Conservation (phyloP, 495 filamentous ascomycete species). For the Staphylotrichum tortipilum region DNA sequence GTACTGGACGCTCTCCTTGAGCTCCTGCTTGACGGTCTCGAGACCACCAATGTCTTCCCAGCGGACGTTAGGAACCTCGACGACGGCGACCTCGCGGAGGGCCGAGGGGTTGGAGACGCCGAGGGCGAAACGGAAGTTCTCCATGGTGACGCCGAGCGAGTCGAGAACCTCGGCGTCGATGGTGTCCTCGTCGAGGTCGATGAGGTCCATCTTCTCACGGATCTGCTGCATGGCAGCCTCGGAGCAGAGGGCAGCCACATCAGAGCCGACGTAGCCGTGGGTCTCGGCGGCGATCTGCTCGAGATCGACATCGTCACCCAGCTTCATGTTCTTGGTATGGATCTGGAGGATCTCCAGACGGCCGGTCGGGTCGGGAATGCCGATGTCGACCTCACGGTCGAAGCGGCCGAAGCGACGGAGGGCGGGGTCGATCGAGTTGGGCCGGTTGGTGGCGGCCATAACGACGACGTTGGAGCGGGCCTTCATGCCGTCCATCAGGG, state of each 20-base stretch:
- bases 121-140: constrained; percentile 98
- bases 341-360: constrained; percentile 98
- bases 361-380: constrained; percentile 94
- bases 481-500: constrained; percentile 99
- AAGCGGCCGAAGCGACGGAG: constrained; percentile 96
- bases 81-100: constrained; percentile 95
- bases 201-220: constrained; percentile 99
- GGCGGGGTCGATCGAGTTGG: constrained; percentile 95
- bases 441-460: constrained; percentile 96
- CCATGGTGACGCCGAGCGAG: constrained; percentile 97
- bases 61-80: constrained; percentile 97
- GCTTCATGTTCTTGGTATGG: constrained; percentile 99
- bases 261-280: constrained; percentile 97
- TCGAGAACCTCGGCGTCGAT: constrained; percentile 98
- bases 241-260: constrained; percentile 97
- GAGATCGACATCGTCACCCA: constrained; percentile 91
- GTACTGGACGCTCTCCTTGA: constrained; percentile 98
- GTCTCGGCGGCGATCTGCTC: constrained; percentile 96
- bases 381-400: constrained; percentile 96
- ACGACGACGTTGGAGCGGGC: constrained; percentile 95
- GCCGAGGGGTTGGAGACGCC: constrained; percentile 98
- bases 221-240: constrained; percentile 99
- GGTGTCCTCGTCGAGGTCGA: constrained; percentile 97
- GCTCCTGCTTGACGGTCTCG: constrained; percentile 97
- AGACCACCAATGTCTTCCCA: constrained; percentile 99